These are phyloP conservation scores for Nigrospora osmanthi DNA, from an alignment of 2,329 filamentous ascomycete genomes.

Conservation along the genomic window DNA sequence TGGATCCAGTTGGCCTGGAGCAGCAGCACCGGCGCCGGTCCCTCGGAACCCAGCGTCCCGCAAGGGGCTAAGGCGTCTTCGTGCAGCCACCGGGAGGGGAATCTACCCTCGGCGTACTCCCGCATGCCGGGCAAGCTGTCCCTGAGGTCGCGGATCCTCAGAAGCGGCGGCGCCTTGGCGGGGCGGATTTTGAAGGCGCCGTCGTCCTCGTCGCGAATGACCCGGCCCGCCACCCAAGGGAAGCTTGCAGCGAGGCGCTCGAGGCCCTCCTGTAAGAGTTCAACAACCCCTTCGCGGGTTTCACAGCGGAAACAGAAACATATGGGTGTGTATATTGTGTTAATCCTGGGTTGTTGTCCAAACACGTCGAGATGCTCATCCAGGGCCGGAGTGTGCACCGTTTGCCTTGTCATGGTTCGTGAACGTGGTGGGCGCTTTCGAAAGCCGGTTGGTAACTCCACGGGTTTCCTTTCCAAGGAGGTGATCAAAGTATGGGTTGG, in stretches of 20 bases:
- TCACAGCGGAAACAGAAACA: background rate
- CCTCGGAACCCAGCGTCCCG: background rate
- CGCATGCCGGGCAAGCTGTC: background rate
- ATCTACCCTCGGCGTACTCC: background rate
- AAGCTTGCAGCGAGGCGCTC: background rate
- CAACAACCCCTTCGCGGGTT: background rate
- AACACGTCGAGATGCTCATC: background rate
- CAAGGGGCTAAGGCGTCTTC: background rate
- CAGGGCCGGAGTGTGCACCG: background rate
- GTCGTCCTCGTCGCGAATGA: background rate
- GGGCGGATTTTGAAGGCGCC: background rate
- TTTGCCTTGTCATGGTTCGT: too few species aligned
- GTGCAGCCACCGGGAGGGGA: background rate
- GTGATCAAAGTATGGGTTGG: too few species aligned
- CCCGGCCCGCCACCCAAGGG: background rate
- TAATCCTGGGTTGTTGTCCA: background rate
- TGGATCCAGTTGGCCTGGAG: slow-evolving; percentile 40
- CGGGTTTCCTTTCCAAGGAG: too few species aligned
- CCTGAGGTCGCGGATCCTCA: background rate
- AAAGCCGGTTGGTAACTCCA: too few species aligned
- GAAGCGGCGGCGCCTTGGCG: background rate
- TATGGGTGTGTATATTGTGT: background rate
- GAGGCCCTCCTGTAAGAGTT: background rate
- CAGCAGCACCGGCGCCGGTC: slow-evolving; percentile 29
- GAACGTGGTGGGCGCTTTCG: too few species aligned